Evolutionary conservation across 306 rosid genomes (phyloP), one percentile per base, ranked within the genome.

Genomic region (Crataegus laevigata): DNA sequence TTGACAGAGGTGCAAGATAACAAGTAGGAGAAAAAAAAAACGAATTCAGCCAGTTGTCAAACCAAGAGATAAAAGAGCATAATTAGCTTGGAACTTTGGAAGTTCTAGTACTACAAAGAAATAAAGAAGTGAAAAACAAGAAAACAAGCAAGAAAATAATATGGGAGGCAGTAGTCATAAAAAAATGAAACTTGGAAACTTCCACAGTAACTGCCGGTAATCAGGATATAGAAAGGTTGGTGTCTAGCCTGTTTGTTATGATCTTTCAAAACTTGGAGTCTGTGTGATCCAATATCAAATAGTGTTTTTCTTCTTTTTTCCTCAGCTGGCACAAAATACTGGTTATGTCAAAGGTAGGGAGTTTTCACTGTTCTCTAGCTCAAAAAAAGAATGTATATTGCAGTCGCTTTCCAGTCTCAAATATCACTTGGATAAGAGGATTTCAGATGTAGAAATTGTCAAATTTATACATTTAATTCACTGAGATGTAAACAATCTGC

Each of bases 1-100:
- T 74, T 72, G 68, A 87, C 71, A 70, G 50, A 29, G 38, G 4
- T 15, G 26, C 58, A 25, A 72, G 38, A 62, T 62, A 29, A 62
- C 36, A 29, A 9, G 52, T 28, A 55, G 26, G 66, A 36, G 38
- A 24, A 57, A 19, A 54, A 21, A 24, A 15, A 50, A 21, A 50
- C 3, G 5, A 50, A 72, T 14, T 36, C 54, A 36, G 66, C 7
- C 54, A 57, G 54, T 72, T 34, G 36, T 3, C 15, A 34, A 4
- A 17, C 24, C 47, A 71, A 55, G 11, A 22, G 34, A 72, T 57
- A 29, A 58, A 57, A 72, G 66, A 72, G 9, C 76, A 36, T 17
- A 72, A 36, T 9, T n/a, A 19, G 66, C 54, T 72, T 57, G 62
- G 47, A 52, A n/a, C 74, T 70, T 12, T 19, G 7, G 25, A 52